A percentile compares a stretch with the other conserved stretches of the same genome.
These are phyloP conservation scores for Rhizopus arrhizus DNA, from an alignment of 371 early-diverging fungal genomes.

Conservation along the genomic window DNA sequence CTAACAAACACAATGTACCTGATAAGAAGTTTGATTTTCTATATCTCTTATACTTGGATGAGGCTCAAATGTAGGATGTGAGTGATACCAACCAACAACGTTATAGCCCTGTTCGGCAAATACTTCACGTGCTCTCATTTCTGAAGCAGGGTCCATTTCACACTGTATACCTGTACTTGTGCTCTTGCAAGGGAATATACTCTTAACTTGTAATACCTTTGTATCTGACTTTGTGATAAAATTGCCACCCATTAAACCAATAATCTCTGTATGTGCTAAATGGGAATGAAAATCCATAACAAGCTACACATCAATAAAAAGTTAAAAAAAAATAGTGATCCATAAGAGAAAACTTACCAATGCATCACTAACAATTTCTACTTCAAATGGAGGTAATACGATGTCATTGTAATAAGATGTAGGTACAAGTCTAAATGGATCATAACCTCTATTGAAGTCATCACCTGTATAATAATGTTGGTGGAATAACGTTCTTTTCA, in stretches of 20 bases:
- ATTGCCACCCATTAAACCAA: slow-evolving; percentile 82
- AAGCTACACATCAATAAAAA: slow-evolving; percentile 44
- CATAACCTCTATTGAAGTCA: slow-evolving; percentile 55
- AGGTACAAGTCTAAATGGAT: slow-evolving; percentile 72
- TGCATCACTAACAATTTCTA: slow-evolving; percentile 61
- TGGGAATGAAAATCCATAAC: slow-evolving; percentile 90
- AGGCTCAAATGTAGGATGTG: slow-evolving; percentile 85
- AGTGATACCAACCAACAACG: slow-evolving; percentile 94
- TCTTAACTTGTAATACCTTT: slow-evolving; percentile 51
- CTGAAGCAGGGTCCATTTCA: slow-evolving; percentile 85
- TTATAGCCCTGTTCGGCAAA: slow-evolving; percentile 69
- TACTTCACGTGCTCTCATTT: slow-evolving; percentile 73
- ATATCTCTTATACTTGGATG: slow-evolving; percentile 83
- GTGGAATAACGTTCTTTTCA: slow-evolving; percentile 20
- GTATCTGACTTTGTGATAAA: slow-evolving; percentile 50
- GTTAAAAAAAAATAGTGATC: background rate
- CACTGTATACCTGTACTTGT: slow-evolving; percentile 76
- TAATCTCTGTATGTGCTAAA: slow-evolving; percentile 81
- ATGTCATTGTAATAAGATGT: slow-evolving; percentile 54
- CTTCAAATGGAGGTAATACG: slow-evolving; percentile 62
- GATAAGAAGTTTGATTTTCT: slow-evolving; percentile 82
- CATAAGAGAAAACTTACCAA: slow-evolving; percentile 47
- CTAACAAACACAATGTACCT: slow-evolving; percentile 33
- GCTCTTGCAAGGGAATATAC: slow-evolving; percentile 69
- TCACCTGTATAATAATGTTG: slow-evolving; percentile 42